Percentiles rank a stretch among this genome's conserved stretches.
Conservation (phyloP, 169 alveolate species). For the Cryptosporidium baileyi region DNA sequence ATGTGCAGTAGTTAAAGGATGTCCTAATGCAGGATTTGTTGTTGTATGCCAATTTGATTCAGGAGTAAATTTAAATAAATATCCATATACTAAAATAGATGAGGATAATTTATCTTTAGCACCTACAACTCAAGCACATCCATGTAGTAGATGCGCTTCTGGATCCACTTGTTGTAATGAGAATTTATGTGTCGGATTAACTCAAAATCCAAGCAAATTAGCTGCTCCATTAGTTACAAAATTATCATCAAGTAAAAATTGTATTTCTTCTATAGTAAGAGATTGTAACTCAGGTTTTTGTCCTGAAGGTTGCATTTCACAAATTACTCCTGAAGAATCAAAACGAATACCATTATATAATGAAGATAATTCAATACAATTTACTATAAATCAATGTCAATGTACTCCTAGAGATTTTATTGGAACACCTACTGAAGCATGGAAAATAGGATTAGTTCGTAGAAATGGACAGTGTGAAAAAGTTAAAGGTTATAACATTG, state of each 20-base stretch:
- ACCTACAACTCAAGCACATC: slow-evolving; percentile 45
- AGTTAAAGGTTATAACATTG: slow-evolving; percentile 42
- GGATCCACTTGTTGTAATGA: slow-evolving; percentile 66
- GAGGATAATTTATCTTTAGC: not conserved
- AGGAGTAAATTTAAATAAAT: slow-evolving; percentile 30
- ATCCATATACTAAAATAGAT: slow-evolving; percentile 11
- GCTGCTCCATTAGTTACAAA: slow-evolving; percentile 54
- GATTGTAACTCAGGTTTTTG: slow-evolving; percentile 49
- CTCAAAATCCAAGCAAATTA: slow-evolving; percentile 46
- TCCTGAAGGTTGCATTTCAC: slow-evolving; percentile 32
- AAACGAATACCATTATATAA: slow-evolving; percentile 24
- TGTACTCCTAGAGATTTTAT: slow-evolving; percentile 24
- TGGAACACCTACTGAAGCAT: slow-evolving; percentile 42
- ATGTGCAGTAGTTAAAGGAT: slow-evolving; percentile 55
- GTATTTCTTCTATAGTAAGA: slow-evolving; percentile 20
- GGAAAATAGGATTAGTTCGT: slow-evolving; percentile 58
- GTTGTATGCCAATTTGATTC: slow-evolving; percentile 68
- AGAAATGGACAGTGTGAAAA: slow-evolving; percentile 57
- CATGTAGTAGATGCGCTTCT: slow-evolving; percentile 65
- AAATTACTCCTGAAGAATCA: slow-evolving; percentile 41
- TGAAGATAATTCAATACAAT: slow-evolving; percentile 37
- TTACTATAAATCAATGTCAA: slow-evolving; percentile 48
- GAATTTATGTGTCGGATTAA: slow-evolving; percentile 54
- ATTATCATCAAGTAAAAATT: slow-evolving; percentile 10
- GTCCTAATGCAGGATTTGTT: slow-evolving; percentile 67